Evolutionary conservation across 75 land plant genomes (phyloP).

Genomic region (Isoetes taiwanensis): DNA sequence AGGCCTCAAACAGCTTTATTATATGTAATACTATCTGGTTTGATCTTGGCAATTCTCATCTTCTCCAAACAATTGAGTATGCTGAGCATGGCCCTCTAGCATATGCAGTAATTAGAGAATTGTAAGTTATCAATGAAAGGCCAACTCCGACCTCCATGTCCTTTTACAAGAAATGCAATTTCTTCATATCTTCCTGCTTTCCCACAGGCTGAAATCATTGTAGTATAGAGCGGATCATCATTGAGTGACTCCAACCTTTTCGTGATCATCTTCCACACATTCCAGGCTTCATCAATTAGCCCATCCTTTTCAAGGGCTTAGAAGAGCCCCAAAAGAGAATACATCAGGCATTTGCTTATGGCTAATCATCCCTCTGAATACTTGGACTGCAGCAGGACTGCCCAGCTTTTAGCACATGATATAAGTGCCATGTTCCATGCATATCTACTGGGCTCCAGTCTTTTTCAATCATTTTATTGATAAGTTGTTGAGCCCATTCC

Average conservation of each 20-base stretch:
- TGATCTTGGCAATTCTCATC: too few species aligned
- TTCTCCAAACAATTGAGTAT: slow-evolving; percentile 61
- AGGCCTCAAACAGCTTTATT: too few species aligned
- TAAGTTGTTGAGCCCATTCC: slow-evolving; percentile 65
- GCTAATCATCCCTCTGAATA: slow-evolving; percentile 59
- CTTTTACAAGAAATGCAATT: slow-evolving; percentile 30
- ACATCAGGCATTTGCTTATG: slow-evolving; percentile 58
- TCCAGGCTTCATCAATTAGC: slow-evolving; percentile 36
- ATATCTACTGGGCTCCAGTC: slow-evolving; percentile 44
- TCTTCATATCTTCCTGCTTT: slow-evolving; percentile 35
- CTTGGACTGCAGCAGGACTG: slow-evolving; percentile 48
- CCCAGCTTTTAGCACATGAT: slow-evolving; percentile 57
- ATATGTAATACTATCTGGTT: too few species aligned
- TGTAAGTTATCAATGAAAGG: slow-evolving; percentile 61
- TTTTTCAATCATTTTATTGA: slow-evolving; percentile 69
- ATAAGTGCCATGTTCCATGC: slow-evolving; percentile 73
- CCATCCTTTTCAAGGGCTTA: slow-evolving; percentile 71
- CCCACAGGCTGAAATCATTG: slow-evolving; percentile 51
- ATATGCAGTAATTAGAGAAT: slow-evolving; percentile 62
- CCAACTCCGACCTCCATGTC: slow-evolving; percentile 42
- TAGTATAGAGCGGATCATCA: slow-evolving; percentile 63
- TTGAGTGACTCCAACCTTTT: slow-evolving; percentile 48
- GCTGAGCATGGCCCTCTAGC: slow-evolving; percentile 36
- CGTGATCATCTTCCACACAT: slow-evolving; percentile 72
- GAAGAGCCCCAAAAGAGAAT: slow-evolving; percentile 55